Base-by-base conservation (phyloP, 768 basidiomycete species). In the Lactarius trivialis region DNA sequence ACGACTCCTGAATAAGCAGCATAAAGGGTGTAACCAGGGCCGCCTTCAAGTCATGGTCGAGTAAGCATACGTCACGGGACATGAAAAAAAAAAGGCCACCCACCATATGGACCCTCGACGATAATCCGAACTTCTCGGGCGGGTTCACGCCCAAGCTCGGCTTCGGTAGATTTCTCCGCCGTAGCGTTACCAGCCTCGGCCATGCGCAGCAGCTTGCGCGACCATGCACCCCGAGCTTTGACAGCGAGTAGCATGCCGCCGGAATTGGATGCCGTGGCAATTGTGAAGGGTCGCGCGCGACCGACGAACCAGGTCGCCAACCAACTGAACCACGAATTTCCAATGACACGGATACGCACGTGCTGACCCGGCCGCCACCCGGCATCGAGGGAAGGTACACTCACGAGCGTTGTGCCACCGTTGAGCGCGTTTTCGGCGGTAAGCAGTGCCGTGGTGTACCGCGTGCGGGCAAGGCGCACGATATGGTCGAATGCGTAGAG, bases 351-450 rank as follows among this genome's bases (percentile, higher is more conserved):
- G 36, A 86, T 63, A 49, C 84, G 78, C 50, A 86, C 81, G 67
- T 85, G 83, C 67, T 85, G 84, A 3, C 85, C 83, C 0, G 81
- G 75, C 33, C 82, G 74, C 84, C 84, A 85, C 21, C 84, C 84
- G 0, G 75, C 72, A 53, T 74, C 77, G 52, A 84, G 49, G 8
- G 69, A 58, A 0, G 78, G 78, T 7, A 83, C 70, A 39, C 79
- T 76, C 32, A 85, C 69, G 49, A 79, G 74, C 5, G 81, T 82
- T 41, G 77, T 73, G 15, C 73, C 72, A n/a, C 65, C 60, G 34
- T 60, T 60, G 24, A 82, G 77, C 12, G 77, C 78, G 3, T 76
- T 74, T 11, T 84, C 71, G 1, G 80, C 70, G 26, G 72, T 72
- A 60, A 86, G 70, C 28, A 73, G 74, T 7, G 83, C 84, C 11